phyloP scores from a whole-genome alignment of 176 grass and related monocot species.

The Miscanthus lutarioriparius region DNA sequence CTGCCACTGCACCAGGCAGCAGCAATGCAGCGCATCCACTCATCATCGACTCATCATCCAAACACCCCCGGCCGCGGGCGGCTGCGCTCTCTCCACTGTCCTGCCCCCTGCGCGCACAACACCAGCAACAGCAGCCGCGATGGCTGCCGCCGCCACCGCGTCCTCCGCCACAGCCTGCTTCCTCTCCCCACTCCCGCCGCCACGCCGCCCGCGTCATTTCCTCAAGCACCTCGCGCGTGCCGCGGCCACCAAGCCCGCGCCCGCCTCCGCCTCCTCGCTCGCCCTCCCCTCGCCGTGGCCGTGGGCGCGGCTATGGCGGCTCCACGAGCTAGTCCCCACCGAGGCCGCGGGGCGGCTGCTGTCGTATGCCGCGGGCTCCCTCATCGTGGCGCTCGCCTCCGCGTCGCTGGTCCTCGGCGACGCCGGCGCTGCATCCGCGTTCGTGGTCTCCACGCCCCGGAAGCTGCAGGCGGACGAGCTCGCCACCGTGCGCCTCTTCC shows the following conservation, averaged over 20 bases:
- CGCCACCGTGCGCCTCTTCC: slow-evolving; percentile 90
- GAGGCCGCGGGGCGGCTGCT: slow-evolving; percentile 40
- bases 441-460: slow-evolving; percentile 71
- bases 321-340: slow-evolving; percentile 24
- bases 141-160: slow-evolving; percentile 40
- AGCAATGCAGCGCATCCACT: slow-evolving; percentile 36
- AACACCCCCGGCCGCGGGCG: slow-evolving; percentile 6
- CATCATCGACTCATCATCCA: too few relatives aligned
- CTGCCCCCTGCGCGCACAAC: not conserved
- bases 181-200: slow-evolving; percentile 35
- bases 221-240: slow-evolving; percentile 20
- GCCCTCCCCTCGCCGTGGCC: slow-evolving; percentile 1
- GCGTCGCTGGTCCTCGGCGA: slow-evolving; percentile 67
- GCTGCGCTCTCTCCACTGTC: slow-evolving; percentile 21
- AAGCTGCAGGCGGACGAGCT: slow-evolving; percentile 96
- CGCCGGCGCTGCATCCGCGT: slow-evolving; percentile 62
- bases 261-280: not conserved
- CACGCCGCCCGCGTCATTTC: slow-evolving; percentile 40
- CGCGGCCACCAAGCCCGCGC: not conserved
- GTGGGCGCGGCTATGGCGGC: slow-evolving; percentile 5
- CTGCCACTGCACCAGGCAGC: not conserved
- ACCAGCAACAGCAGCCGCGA: slow-evolving; percentile 3
- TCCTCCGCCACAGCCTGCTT: slow-evolving; percentile 41
- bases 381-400: slow-evolving; percentile 65
- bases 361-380: slow-evolving; percentile 55